Conservation (phyloP, 352 stramenopile genomes). For the Sclerospora graminicola region DNA sequence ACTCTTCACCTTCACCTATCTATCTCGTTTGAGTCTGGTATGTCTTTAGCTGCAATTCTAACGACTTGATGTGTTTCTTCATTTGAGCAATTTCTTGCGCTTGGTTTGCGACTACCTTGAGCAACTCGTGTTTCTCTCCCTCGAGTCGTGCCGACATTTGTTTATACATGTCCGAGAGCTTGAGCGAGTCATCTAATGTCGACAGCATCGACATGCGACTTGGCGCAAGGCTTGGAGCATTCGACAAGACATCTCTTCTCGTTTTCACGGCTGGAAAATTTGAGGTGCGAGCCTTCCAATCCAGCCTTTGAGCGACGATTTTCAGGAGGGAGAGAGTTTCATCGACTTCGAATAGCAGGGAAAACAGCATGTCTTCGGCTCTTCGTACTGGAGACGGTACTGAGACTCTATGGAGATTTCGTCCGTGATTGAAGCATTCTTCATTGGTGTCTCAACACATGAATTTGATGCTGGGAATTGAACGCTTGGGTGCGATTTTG, state of each 20-base stretch:
- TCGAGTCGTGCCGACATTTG: constrained; percentile 70
- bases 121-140: constrained; percentile 59
- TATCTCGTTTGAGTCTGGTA: constrained; percentile 24
- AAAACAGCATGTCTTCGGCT: constrained; percentile 10
- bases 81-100: constrained; percentile 66
- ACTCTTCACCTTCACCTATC: constrained; percentile 7
- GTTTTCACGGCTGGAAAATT: constrained; percentile 16
- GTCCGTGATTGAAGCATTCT: too few species aligned
- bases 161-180: constrained; percentile 78
- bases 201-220: constrained; percentile 33
- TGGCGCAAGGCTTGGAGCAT: too few species aligned
- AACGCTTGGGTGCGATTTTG: constrained; percentile 2
- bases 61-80: constrained; percentile 64
- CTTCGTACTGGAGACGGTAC: too few species aligned
- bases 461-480: constrained; percentile 6
- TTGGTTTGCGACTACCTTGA: constrained; percentile 57
- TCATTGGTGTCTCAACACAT: not conserved
- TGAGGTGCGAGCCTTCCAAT: constrained; percentile 14
- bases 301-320: constrained; percentile 14
- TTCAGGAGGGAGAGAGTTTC: constrained; percentile 10
- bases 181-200: constrained; percentile 45
- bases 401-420: too few species aligned
- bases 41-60: constrained; percentile 46
- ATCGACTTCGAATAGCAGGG: constrained; percentile 9
- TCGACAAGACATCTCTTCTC: constrained; percentile 24